phyloP scores from a whole-genome alignment of 306 rosid genomes.

The Lupinus albus region DNA sequence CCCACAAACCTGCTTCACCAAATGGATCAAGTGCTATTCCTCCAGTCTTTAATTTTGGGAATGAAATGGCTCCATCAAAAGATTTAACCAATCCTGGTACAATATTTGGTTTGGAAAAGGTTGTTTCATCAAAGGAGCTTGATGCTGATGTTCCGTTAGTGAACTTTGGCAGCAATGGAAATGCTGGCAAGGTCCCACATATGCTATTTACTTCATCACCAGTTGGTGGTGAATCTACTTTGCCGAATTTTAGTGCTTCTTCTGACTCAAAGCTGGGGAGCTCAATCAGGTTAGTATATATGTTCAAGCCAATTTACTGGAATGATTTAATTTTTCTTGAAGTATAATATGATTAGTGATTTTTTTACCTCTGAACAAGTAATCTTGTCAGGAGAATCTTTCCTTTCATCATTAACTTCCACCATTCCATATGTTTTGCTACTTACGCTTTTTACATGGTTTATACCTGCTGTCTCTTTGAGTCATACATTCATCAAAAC shows the following conservation, averaged over 20 bases:
- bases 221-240: slow-evolving; percentile 38
- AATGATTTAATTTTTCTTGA: too few relatives aligned
- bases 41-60: slow-evolving; percentile 39
- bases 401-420: slow-evolving; percentile 1
- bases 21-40: slow-evolving; percentile 47
- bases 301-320: slow-evolving; percentile 2
- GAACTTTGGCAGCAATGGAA: slow-evolving; percentile 40
- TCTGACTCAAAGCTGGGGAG: slow-evolving; percentile 47
- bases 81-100: slow-evolving; percentile 40
- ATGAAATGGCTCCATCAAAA: slow-evolving; percentile 37
- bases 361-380: background rate
- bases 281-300: slow-evolving; percentile 61
- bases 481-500: background rate
- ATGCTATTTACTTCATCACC: slow-evolving; percentile 44
- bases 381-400: background rate
- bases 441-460: background rate
- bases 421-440: background rate
- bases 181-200: slow-evolving; percentile 41
- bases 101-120: slow-evolving; percentile 48
- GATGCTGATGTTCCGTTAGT: slow-evolving; percentile 39
- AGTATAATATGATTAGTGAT: too few relatives aligned
- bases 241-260: slow-evolving; percentile 42
- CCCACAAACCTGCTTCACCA: slow-evolving; percentile 44
- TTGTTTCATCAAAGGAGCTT: slow-evolving; percentile 43
- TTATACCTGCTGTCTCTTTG: background rate